A percentile compares a stretch with the other conserved stretches of the same genome.
These are phyloP conservation scores for Pisolithus sp. DNA, from an alignment of 768 basidiomycete genomes.

Conservation along the genomic window DNA sequence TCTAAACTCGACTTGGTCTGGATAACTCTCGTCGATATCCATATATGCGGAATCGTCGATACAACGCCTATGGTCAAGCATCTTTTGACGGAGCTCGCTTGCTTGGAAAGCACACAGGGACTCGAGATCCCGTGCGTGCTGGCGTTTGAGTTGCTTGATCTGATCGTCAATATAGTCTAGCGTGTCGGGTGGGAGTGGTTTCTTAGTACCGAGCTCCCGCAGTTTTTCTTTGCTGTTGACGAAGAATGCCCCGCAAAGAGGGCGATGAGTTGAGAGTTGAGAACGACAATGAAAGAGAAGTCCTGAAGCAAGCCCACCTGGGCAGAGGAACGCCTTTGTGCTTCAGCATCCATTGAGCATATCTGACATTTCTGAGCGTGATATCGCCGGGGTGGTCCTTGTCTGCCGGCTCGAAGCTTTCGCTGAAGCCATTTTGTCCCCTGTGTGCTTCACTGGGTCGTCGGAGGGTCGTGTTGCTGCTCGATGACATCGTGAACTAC, in stretches of 20 bases:
- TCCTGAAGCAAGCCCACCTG: constrained; percentile 25
- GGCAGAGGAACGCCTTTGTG: constrained; percentile 35
- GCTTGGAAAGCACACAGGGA: constrained; percentile 25
- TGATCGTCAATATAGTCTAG: constrained; percentile 19
- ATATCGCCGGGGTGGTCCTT: constrained; percentile 16
- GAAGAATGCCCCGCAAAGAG: too few species aligned
- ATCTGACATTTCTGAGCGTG: constrained; percentile 26
- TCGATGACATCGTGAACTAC: neutral
- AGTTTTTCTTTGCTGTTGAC: constrained; percentile 14
- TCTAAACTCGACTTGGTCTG: constrained; percentile 21
- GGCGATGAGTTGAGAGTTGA: too few species aligned
- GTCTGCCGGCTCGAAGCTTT: constrained; percentile 8
- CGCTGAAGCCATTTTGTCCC: constrained; percentile 20
- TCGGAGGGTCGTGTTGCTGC: constrained; percentile 5
- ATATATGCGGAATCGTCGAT: constrained; percentile 23
- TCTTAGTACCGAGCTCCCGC: constrained; percentile 15
- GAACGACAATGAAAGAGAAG: neutral
- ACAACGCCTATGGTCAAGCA: constrained; percentile 20
- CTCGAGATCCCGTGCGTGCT: constrained; percentile 26
- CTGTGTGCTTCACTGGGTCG: constrained; percentile 7
- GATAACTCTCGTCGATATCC: constrained; percentile 21
- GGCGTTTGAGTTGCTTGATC: constrained; percentile 24
- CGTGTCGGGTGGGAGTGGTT: constrained; percentile 16
- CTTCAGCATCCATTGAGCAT: constrained; percentile 35
- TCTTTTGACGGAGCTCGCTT: constrained; percentile 28